A percentile compares a stretch with the other conserved stretches of the same genome.
These are phyloP conservation scores for Nothophaeocryptopus gaeumannii DNA, from an alignment of 2,329 filamentous ascomycete genomes.

Conservation along the genomic window DNA sequence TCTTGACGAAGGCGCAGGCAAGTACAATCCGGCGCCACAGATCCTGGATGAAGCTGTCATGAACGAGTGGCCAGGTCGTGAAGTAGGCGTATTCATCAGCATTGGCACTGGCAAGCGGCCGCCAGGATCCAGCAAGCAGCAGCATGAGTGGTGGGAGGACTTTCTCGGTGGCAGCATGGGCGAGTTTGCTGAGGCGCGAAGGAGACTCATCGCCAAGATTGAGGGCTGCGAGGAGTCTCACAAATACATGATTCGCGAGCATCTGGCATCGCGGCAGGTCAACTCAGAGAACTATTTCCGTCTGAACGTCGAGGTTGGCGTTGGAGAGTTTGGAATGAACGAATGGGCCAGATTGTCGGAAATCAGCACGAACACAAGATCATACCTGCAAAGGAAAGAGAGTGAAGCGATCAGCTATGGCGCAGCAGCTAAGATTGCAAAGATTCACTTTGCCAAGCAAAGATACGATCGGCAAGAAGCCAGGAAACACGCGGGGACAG, in stretches of 20 bases:
- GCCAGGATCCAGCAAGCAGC: slow-evolving; percentile 64
- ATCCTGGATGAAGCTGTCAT: slow-evolving; percentile 84
- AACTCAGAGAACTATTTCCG: slow-evolving; percentile 90
- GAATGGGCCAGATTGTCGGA: slow-evolving; percentile 94
- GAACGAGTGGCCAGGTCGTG: slow-evolving; percentile 93
- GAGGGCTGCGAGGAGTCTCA: slow-evolving; percentile 93
- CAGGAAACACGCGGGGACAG: slow-evolving; percentile 33
- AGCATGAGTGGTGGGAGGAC: slow-evolving; percentile 86
- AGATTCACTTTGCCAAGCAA: slow-evolving; percentile 73
- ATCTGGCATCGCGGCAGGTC: slow-evolving; percentile 69
- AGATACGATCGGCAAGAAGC: slow-evolving; percentile 57
- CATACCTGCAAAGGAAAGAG: slow-evolving; percentile 71
- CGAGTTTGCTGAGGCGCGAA: slow-evolving; percentile 85
- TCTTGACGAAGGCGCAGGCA: slow-evolving; percentile 86
- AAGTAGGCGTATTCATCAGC: slow-evolving; percentile 88
- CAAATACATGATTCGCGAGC: slow-evolving; percentile 76
- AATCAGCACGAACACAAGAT: slow-evolving; percentile 86
- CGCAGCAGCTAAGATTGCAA: slow-evolving; percentile 76
- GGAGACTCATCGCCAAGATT: slow-evolving; percentile 83
- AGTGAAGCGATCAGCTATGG: slow-evolving; percentile 75
- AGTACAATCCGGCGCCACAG: slow-evolving; percentile 84
- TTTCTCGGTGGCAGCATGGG: slow-evolving; percentile 70
- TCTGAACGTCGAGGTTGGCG: slow-evolving; percentile 93
- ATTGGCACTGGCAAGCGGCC: slow-evolving; percentile 89
- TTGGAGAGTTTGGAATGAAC: slow-evolving; percentile 98